phyloP scores from a whole-genome alignment of 108 stramenopile genomes.

The Pelagomonas calceolata region DNA sequence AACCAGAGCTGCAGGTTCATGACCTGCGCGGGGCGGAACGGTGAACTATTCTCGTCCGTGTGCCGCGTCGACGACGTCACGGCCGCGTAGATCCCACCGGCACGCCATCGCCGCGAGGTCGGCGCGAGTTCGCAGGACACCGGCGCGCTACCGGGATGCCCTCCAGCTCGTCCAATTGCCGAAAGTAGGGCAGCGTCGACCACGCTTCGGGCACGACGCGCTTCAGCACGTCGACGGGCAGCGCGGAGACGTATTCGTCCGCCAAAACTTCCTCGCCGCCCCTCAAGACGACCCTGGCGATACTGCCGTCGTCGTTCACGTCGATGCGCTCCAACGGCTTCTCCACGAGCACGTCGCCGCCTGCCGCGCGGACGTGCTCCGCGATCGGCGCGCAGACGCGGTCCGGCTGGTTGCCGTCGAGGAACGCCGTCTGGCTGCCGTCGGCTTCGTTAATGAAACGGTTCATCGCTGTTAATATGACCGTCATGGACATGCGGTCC shows the following conservation, averaged over 20 bases:
- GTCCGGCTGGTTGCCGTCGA: constrained; percentile 58
- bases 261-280: constrained; percentile 41
- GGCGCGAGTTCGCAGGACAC: too few species aligned
- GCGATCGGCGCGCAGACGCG: constrained; percentile 52
- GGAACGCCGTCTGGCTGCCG: constrained; percentile 58
- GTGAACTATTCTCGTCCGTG: too few species aligned
- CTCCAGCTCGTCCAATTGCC: constrained; percentile 48
- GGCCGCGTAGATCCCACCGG: too few species aligned
- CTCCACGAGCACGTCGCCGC: constrained; percentile 42
- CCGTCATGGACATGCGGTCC: constrained; percentile 55
- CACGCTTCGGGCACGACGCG: constrained; percentile 41
- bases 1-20: constrained; percentile 64
- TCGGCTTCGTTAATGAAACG: constrained; percentile 61
- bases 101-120: too few species aligned
- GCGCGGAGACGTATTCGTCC: constrained; percentile 56
- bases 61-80: too few species aligned
- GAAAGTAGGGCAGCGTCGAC: constrained; percentile 49
- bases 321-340: constrained; percentile 26
- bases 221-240: constrained; percentile 59
- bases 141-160: too few species aligned
- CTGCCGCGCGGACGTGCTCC: constrained; percentile 42
- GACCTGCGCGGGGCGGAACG: too few species aligned
- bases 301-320: constrained; percentile 35
- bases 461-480: constrained; percentile 59
- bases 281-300: constrained; percentile 35